These are phyloP conservation scores for Hyphopichia khmerensis DNA, from an alignment of 1,139 yeast species.

Conservation along the genomic window DNA sequence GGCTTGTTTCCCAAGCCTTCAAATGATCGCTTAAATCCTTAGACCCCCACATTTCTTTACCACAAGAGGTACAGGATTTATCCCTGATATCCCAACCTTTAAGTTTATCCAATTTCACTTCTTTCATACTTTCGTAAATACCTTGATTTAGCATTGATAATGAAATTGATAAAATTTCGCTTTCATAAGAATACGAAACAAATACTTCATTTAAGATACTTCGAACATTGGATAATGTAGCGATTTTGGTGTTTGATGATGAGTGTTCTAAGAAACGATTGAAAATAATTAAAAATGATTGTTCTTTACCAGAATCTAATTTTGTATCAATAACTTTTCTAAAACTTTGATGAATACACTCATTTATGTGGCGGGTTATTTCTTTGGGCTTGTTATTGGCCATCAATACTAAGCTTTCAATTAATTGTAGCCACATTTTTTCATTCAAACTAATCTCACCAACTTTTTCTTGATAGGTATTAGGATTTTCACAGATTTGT, in stretches of 20 bases:
- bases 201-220: slow-evolving; percentile 62
- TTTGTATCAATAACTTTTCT: slow-evolving; percentile 45
- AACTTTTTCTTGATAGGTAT: slow-evolving; percentile 13
- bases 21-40: slow-evolving; percentile 40
- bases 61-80: slow-evolving; percentile 70
- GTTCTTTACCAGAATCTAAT: slow-evolving; percentile 27
- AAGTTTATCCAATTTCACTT: slow-evolving; percentile 36
- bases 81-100: slow-evolving; percentile 62
- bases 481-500: slow-evolving; percentile 26
- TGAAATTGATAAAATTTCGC: slow-evolving; percentile 53
- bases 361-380: slow-evolving; percentile 10
- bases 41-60: slow-evolving; percentile 63
- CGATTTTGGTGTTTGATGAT: slow-evolving; percentile 26
- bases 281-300: slow-evolving; percentile 50
- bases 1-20: slow-evolving; percentile 47
- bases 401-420: slow-evolving; percentile 27
- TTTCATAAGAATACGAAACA: slow-evolving; percentile 63
- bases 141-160: slow-evolving; percentile 55
- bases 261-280: slow-evolving; percentile 46
- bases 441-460: slow-evolving; percentile 27
- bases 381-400: slow-evolving; percentile 17
- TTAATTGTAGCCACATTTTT: slow-evolving; percentile 37
- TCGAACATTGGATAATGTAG: slow-evolving; percentile 59
- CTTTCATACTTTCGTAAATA: slow-evolving; percentile 44
- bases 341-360: slow-evolving; percentile 52